Evolutionary conservation across 225 moss, liverwort and hornwort species (phyloP).

Genomic region (Pleurozium schreberi): DNA sequence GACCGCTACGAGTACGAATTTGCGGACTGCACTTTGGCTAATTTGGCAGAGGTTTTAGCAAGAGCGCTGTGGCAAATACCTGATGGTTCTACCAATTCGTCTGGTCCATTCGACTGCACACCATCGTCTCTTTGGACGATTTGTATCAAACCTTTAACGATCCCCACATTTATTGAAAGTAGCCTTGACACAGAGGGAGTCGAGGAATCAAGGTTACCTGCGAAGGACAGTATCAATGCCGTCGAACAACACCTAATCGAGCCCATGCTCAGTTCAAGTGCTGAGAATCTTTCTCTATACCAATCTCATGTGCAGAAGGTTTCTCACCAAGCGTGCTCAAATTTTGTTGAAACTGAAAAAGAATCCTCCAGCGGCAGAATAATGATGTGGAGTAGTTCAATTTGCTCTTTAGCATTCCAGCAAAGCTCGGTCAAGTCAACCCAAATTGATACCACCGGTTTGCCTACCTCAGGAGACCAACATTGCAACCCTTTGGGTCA

Average conservation of each 20-base stretch:
- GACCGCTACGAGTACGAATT: constrained; percentile 64
- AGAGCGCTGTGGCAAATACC: constrained; percentile 61
- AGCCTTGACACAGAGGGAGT: background rate
- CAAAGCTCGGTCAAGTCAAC: background rate
- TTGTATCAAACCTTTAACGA: constrained; percentile 10
- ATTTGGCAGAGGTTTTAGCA: constrained; percentile 66
- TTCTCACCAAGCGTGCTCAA: background rate
- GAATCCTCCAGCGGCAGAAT: background rate
- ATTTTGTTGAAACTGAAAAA: background rate
- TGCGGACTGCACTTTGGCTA: constrained; percentile 59
- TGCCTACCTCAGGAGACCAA: background rate
- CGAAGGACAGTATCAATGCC: background rate
- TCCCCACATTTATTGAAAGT: background rate
- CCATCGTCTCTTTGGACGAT: constrained; percentile 37
- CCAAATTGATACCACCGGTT: background rate
- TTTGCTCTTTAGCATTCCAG: background rate
- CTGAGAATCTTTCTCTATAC: background rate
- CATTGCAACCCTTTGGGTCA: background rate
- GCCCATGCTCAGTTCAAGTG: background rate
- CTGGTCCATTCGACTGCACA: constrained; percentile 27
- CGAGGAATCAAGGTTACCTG: background rate
- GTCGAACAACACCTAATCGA: background rate
- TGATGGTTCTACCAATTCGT: background rate
- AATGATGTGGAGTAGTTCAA: background rate
- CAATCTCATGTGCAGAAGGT: background rate